Evolutionary conservation across 2,329 filamentous ascomycete species (phyloP), one percentile per base, ranked within the genome.

Genomic region (Emergomyces pasteurianus): DNA sequence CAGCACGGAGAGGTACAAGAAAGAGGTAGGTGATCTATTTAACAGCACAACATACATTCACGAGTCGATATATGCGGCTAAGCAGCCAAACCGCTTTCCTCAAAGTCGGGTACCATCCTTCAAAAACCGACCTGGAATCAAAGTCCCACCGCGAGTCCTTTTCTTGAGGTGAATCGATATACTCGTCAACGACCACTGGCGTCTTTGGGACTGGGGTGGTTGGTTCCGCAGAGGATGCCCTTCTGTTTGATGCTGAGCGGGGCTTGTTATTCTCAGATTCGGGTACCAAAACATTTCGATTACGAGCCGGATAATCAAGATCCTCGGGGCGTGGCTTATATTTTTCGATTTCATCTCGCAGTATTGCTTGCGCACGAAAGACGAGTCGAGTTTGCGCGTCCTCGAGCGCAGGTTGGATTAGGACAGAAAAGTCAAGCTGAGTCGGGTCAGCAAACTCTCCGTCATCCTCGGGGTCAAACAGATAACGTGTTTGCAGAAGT

Each of bases 31-130:
- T 16, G 23, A 7, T 40, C 6, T 42, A 14, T 31, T 23, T 23
- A 28, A 49, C 26, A 5, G 23, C 12, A 16, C 23, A 49, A 58
- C 64, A 62, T 75, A 84, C 84, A 67, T 88, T 87, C 50, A 88
- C 84, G 47, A 88, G 80, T 9, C 85, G 80, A 70, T 88, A 88
- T 65, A 88, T 88, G 59, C 85, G 81, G 64, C 84, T 86, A 23
- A 88, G 78, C 3, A 88, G 75, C 82, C 84, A 86, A 31, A 88
- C 84, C 2, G 85, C 85, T 73, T 85, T 86, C 57, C 82, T 78
- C 21, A 88, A 73, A 0, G 85, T 87, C 1, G 85, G 85, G 68
- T 88, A 88, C 83, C 84, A 87, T 52, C 80, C 81, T 66, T 79
- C 75, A 65, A 83, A 80, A 0, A 79, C 78, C 23, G 82, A 79